These are phyloP conservation scores for Glycine tomentella DNA, from an alignment of 306 rosid species.

Conservation along the genomic window DNA sequence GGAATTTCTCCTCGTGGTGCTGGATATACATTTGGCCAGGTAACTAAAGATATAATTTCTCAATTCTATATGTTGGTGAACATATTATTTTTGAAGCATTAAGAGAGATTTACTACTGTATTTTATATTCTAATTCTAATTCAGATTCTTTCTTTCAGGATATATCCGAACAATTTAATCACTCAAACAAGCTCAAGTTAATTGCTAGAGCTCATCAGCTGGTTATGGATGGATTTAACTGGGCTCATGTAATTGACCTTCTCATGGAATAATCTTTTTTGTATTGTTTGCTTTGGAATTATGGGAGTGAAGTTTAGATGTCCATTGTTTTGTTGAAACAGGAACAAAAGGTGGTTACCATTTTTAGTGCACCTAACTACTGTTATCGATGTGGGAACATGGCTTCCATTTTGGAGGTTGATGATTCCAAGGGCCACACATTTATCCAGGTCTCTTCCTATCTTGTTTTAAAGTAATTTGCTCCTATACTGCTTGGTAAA, in stretches of 20 bases:
- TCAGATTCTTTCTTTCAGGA: constrained; percentile 67
- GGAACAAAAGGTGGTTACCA: constrained; percentile 99
- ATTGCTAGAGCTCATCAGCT: constrained; percentile 99
- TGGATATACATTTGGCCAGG: constrained; percentile 99
- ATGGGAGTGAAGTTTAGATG: constrained; percentile 22
- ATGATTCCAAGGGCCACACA: constrained; percentile 82
- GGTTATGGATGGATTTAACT: constrained; percentile 99
- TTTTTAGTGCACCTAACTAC: constrained; percentile 92
- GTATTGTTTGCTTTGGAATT: constrained; percentile 34
- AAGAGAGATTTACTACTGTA: not conserved
- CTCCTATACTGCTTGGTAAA: constrained; percentile 3
- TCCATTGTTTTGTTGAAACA: constrained; percentile 59
- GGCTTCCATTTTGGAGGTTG: constrained; percentile 94
- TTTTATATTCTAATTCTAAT: constrained; percentile 12
- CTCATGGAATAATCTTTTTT: constrained; percentile 2
- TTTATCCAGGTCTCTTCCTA: constrained; percentile 74
- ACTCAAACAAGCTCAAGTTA: constrained; percentile 87
- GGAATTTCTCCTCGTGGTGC: constrained; percentile 99
- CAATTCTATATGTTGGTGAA: not conserved
- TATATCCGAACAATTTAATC: constrained; percentile 98
- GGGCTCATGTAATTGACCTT: constrained; percentile 89
- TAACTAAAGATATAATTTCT: constrained; percentile 46
- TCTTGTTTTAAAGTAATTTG: not conserved
- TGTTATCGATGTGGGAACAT: constrained; percentile 94
- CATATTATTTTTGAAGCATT: constrained; percentile 20